Percentiles rank a stretch among this genome's conserved stretches.
Conservation (phyloP, 306 rosid genomes). For the Luffa acutangula region DNA sequence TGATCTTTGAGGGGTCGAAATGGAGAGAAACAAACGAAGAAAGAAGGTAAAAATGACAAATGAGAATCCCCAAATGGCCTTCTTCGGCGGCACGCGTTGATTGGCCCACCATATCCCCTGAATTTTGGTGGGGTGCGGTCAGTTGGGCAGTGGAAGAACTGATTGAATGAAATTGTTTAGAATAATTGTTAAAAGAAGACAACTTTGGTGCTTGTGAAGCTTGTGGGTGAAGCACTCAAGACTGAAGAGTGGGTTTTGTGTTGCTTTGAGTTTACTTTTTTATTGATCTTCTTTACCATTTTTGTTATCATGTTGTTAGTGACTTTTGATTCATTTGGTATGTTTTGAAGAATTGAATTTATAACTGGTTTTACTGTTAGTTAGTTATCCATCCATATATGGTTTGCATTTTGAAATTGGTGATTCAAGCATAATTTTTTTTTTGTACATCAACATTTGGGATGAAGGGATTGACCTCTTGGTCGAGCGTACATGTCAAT, state of each 20-base stretch:
- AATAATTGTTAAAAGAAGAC: neutral
- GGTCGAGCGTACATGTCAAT: no score
- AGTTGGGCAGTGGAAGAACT: neutral
- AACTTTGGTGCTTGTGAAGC: neutral
- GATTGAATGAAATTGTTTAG: neutral
- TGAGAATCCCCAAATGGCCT: neutral
- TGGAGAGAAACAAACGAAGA: neutral
- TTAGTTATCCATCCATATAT: no score
- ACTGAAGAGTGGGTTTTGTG: neutral
- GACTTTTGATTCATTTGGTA: neutral
- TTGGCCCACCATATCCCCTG: conserved; percentile 4
- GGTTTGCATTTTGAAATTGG: no score
- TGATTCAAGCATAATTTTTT: no score
- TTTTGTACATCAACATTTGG: no score
- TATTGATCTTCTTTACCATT: neutral
- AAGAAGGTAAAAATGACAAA: neutral
- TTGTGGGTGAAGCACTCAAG: neutral
- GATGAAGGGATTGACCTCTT: no score
- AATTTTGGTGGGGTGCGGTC: neutral
- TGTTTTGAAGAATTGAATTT: neutral
- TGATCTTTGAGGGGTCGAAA: neutral
- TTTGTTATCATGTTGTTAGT: neutral
- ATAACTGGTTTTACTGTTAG: neutral
- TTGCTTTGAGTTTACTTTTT: neutral
- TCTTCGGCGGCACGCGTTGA: conserved; percentile 9